Base-by-base conservation (phyloP, 352 stramenopile species). In the Phytophthora fragariae region DNA sequence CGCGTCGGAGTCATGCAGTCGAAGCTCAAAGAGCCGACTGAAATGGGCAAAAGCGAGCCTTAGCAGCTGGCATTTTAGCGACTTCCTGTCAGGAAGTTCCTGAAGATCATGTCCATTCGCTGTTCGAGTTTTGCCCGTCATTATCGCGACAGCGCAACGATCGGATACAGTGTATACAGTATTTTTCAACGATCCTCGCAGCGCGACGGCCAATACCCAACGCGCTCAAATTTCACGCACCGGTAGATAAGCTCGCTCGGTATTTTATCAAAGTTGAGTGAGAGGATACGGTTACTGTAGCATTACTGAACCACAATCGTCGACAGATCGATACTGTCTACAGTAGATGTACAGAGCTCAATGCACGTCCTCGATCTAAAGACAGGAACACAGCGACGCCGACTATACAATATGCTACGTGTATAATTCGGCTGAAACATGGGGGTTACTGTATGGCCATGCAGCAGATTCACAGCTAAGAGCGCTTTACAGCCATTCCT, bases 21-120 rank as follows among this genome's bases (percentile, higher is more conserved):
- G 15, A 50, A 24, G 1, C 44, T 50, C 5, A 4, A 4, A 50
- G 14, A n/a, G 15, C 7, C 15, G 44, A 49, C 15, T 49, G 41
- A 17, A 5, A 12, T n/a, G 12, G 41, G 44, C 17, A n/a, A 46
- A 15, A 46, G 37, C 11, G 37, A 6, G 12, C 39, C 17, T 46
- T 15, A 46, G 17, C 60, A 66, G 60, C 47, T 66, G 60, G 53
- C 33, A 39, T 35, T 67, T 14, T 12, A 9, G 60, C 29, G 21
- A 12, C 11, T n/a, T n/a, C n/a, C n/a, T n/a, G n/a, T n/a, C n/a
- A n/a, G n/a, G n/a, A n/a, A n/a, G n/a, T 67, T 67, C 60, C 49
- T 24, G 8, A 37, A 58, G 31, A 27, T 47, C 47, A 58, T 39
- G 21, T 14, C 53, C 19, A 24, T 44, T 17, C 27, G 27, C 27